These are phyloP conservation scores for Lasiodiplodia sp. DNA, from an alignment of 2,329 filamentous ascomycete species.

Conservation along the genomic window DNA sequence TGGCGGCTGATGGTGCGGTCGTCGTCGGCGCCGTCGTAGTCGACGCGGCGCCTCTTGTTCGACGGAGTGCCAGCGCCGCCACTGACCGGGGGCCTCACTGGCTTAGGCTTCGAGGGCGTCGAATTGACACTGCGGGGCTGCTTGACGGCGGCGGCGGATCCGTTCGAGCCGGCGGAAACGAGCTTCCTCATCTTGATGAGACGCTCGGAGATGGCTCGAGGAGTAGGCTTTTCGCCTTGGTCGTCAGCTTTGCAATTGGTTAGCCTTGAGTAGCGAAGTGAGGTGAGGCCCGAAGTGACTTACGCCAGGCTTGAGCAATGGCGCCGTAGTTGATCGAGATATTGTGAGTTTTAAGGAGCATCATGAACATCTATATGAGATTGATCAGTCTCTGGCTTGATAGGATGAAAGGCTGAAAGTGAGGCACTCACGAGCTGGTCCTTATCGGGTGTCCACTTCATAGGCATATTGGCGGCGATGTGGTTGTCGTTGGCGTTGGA, in stretches of 20 bases:
- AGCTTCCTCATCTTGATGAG: conserved; percentile 25
- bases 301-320: conserved; percentile 26
- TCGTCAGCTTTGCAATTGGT: not conserved
- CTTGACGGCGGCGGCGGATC: not conserved
- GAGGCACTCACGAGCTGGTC: conserved; percentile 33
- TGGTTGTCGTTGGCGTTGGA: too few relatives aligned
- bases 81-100: too few relatives aligned
- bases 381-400: not conserved
- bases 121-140: not conserved
- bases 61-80: not conserved
- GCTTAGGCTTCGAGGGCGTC: not conserved
- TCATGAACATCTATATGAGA: conserved; percentile 9
- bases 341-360: conserved; percentile 8
- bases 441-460: conserved; percentile 35
- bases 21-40: not conserved
- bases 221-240: conserved; percentile 25
- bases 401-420: not conserved
- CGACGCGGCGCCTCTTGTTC: not conserved
- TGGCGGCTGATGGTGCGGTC: not conserved
- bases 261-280: not conserved
- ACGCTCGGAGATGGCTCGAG: conserved; percentile 27
- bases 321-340: conserved; percentile 9
- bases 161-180: not conserved
- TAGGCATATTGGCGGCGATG: conserved; percentile 32
- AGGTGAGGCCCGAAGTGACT: not conserved